Conservation (phyloP, 163 green algal genomes). For the Dunaliella salina region DNA sequence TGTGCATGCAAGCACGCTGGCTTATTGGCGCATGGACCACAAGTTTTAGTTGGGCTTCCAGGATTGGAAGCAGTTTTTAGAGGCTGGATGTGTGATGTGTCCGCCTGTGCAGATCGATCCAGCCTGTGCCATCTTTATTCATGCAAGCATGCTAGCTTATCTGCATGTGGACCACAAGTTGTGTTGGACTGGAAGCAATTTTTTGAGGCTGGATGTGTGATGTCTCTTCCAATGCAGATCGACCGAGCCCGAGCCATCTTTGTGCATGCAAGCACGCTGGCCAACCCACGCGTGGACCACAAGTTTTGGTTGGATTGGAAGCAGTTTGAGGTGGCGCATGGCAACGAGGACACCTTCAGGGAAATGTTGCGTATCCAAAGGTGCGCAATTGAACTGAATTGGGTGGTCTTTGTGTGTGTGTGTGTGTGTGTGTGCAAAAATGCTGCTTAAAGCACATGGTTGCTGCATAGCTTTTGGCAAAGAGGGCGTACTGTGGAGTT, state of each 20-base stretch:
- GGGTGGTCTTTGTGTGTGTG: too few species aligned
- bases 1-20: slow-evolving; percentile 24
- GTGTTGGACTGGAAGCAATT: slow-evolving; percentile 80
- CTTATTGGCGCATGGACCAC: not conserved
- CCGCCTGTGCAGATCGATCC: not conserved
- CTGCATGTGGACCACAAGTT: not conserved
- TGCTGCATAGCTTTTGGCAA: too few species aligned
- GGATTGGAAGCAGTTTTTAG: too few species aligned
- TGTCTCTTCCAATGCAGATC: slow-evolving; percentile 29
- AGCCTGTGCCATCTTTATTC: slow-evolving; percentile 24
- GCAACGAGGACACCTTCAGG: slow-evolving; percentile 91
- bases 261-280: slow-evolving; percentile 75
- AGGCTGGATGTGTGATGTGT: too few species aligned
- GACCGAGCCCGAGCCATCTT: slow-evolving; percentile 85
- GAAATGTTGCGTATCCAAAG: slow-evolving; percentile 98
- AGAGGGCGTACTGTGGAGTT: too few species aligned
- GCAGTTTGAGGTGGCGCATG: slow-evolving; percentile 78
- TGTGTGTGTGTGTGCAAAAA: too few species aligned
- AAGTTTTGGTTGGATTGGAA: slow-evolving; percentile 88
- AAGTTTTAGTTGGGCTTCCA: too few species aligned
- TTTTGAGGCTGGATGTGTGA: slow-evolving; percentile 54
- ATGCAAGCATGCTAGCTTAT: not conserved
- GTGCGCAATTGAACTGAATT: slow-evolving; percentile 31
- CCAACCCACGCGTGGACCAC: slow-evolving; percentile 65
- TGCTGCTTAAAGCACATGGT: too few species aligned